Percentiles rank a stretch among this genome's conserved stretches.
These are phyloP conservation scores for Solanum gandarillasii DNA, from an alignment of 257 asterid species.

Conservation along the genomic window DNA sequence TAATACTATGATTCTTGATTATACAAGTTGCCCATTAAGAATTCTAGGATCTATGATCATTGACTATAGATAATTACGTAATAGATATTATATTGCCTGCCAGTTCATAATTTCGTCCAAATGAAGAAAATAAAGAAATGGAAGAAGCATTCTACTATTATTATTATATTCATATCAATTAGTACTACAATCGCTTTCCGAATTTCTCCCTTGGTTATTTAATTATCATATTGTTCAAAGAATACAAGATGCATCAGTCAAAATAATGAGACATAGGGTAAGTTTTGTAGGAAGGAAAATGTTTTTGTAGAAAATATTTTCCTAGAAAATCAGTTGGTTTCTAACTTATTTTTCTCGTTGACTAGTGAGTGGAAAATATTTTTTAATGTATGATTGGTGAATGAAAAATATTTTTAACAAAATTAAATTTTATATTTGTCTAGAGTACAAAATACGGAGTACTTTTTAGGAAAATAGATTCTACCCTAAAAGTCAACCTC, in stretches of 20 bases:
- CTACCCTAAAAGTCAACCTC: no score
- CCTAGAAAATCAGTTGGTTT: no score
- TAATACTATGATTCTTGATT: not conserved
- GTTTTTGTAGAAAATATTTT: no score
- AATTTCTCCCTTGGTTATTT: not conserved
- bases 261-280: no score
- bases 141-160: not conserved
- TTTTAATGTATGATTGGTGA: no score
- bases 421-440: no score
- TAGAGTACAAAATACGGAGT: no score
- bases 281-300: no score
- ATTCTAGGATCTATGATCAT: not conserved
- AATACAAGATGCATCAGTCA: not conserved
- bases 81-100: not conserved
- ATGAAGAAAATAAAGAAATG: not conserved
- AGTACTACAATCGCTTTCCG: not conserved
- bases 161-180: not conserved
- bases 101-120: not conserved
- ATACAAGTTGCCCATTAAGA: not conserved
- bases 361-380: no score
- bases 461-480: no score
- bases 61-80: not conserved
- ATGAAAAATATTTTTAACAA: no score
- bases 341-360: no score
- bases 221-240: not conserved